Evolutionary conservation across 2,329 filamentous ascomycete species (phyloP).

Genomic region (Scedosporium apiospermum): DNA sequence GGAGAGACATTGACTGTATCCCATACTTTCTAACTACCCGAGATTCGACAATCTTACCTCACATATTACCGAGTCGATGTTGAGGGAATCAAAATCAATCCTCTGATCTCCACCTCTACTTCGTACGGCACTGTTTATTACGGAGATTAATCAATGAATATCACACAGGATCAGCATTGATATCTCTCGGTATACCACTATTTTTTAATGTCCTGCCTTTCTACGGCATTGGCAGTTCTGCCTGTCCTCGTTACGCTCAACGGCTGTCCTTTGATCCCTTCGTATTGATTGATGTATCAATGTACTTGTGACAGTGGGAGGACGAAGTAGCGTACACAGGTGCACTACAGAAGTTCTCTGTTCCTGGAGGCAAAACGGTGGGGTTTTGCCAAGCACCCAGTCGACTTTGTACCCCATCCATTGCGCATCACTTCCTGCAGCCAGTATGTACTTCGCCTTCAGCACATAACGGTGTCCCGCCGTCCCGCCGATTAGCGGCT

Average conservation of each 20-base stretch:
- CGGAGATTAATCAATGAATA: background rate
- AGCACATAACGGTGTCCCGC: slow-evolving; percentile 3
- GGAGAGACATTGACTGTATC: no score
- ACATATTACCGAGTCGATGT: no score
- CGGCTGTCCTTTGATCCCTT: background rate
- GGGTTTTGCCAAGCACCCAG: background rate
- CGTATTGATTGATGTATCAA: no score
- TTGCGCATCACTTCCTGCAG: background rate
- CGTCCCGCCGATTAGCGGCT: slow-evolving; percentile 6
- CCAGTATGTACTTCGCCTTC: background rate
- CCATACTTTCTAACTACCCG: no score
- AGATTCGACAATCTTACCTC: no score
- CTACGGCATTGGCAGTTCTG: background rate
- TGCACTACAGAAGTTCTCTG: background rate
- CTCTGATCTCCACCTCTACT: background rate
- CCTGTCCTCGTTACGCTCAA: background rate
- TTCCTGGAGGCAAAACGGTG: background rate
- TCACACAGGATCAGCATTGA: background rate
- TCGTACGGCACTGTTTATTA: background rate
- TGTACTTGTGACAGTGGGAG: no score
- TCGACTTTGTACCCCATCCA: background rate
- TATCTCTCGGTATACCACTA: background rate
- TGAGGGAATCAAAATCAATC: no score
- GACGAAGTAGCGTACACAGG: no score
- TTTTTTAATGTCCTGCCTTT: background rate